phyloP scores from a whole-genome alignment of 1,284 basidiomycete genomes.

The Puccinia coronata region DNA sequence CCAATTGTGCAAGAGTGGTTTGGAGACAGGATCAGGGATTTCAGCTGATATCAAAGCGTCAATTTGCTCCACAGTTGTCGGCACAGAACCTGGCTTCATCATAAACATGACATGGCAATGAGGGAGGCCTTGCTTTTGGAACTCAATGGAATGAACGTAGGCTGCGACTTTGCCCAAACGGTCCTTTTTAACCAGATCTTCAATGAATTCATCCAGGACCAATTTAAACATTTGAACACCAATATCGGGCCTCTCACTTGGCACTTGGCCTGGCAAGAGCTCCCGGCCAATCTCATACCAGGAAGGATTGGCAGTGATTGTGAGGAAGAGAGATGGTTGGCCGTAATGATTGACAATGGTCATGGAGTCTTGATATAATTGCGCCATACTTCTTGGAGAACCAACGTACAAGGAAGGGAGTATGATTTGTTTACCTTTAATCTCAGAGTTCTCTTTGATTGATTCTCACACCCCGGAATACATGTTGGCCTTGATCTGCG shows the following conservation, averaged over 20 bases:
- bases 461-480: not conserved
- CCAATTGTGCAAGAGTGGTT: not conserved
- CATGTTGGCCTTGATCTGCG: not conserved
- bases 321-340: slow-evolving; percentile 57
- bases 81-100: not conserved
- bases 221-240: not conserved
- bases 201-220: not conserved
- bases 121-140: not conserved
- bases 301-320: slow-evolving; percentile 59
- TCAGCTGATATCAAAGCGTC: slow-evolving; percentile 2
- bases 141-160: slow-evolving; percentile 23
- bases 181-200: not conserved
- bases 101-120: slow-evolving; percentile 10
- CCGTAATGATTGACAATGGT: slow-evolving; percentile 56
- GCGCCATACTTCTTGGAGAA: slow-evolving; percentile 57
- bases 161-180: not conserved
- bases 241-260: not conserved
- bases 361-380: slow-evolving; percentile 60
- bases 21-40: not conserved
- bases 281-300: not conserved
- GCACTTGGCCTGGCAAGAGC: not conserved
- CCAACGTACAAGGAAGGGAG: slow-evolving; percentile 60
- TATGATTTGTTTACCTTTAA: slow-evolving; percentile 54
- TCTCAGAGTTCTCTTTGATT: slow-evolving; percentile 8
- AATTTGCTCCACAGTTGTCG: not conserved